Evolutionary conservation across 2,329 filamentous ascomycete species (phyloP).

Genomic region (Trichothecium sympodiale): DNA sequence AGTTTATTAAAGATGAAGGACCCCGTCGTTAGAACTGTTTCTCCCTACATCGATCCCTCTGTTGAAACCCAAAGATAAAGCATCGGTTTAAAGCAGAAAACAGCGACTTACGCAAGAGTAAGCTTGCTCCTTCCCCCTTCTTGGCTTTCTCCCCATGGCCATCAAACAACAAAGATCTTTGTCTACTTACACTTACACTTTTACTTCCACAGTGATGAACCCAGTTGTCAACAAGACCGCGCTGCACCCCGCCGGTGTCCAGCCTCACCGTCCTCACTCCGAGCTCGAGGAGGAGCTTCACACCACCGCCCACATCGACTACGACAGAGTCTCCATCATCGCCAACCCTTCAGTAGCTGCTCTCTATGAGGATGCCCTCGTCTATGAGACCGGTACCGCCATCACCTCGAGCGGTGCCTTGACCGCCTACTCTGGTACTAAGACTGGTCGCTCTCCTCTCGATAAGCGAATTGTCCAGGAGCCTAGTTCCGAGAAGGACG

Average conservation of each 20-base stretch:
- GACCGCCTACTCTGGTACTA: constrained; percentile 94
- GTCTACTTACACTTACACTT: background rate
- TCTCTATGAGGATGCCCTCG: constrained; percentile 97
- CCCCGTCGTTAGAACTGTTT: constrained; percentile 25
- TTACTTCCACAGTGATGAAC: constrained; percentile 4
- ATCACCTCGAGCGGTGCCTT: constrained; percentile 93
- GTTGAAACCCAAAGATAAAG: constrained; percentile 17
- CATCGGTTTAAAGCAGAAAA: constrained; percentile 24
- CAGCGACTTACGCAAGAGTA: constrained; percentile 30
- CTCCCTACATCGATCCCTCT: constrained; percentile 25
- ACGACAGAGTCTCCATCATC: constrained; percentile 90
- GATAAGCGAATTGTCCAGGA: constrained; percentile 98
- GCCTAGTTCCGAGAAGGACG: constrained; percentile 72
- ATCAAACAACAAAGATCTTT: too few species aligned
- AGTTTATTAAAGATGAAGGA: constrained; percentile 28
- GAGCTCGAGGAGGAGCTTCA: constrained; percentile 96
- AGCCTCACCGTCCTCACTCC: constrained; percentile 78
- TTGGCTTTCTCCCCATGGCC: too few species aligned
- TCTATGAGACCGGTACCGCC: constrained; percentile 92
- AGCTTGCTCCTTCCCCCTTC: constrained; percentile 14
- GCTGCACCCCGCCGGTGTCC: constrained; percentile 81
- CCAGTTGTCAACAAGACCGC: constrained; percentile 78
- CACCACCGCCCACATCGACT: constrained; percentile 97
- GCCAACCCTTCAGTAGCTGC: constrained; percentile 92
- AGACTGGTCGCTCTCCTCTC: constrained; percentile 91